A percentile compares a stretch with the other conserved stretches of the same genome.
phyloP scores from a whole-genome alignment of 192 early-diverging fungal genomes.

The Entomortierella chlamydospora region DNA sequence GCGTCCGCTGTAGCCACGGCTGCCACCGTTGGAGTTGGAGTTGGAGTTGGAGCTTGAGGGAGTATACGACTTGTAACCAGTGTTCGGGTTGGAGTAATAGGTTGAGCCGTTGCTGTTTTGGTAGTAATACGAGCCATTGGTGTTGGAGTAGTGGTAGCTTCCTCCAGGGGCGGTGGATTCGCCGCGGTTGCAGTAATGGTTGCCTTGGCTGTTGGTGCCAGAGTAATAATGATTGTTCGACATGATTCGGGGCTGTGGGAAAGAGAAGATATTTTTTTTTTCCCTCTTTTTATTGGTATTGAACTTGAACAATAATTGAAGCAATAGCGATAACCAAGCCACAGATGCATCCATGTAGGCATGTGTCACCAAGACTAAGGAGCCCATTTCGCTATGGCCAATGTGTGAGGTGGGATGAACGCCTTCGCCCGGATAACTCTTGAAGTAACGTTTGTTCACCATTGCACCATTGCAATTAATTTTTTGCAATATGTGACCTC shows the following conservation, averaged over 20 bases:
- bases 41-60: conserved; percentile 7
- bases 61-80: conserved; percentile 14
- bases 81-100: conserved; percentile 25
- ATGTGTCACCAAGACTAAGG: no score
- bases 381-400: no score
- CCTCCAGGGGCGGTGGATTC: conserved; percentile 19
- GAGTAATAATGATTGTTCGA: conserved; percentile 3
- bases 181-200: conserved; percentile 28
- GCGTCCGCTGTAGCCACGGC: background rate
- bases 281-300: no score
- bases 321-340: no score
- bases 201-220: conserved; percentile 29
- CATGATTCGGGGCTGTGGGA: background rate
- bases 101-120: conserved; percentile 28
- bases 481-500: no score
- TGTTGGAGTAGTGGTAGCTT: conserved; percentile 26
- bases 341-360: no score
- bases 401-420: no score
- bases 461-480: no score
- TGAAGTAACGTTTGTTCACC: no score
- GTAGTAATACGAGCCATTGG: conserved; percentile 31
- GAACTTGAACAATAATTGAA: no score
- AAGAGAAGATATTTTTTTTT: background rate
- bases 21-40: conserved; percentile 8
- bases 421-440: no score